phyloP scores from a whole-genome alignment of 768 basidiomycete species.

The Harrya chromipes region DNA sequence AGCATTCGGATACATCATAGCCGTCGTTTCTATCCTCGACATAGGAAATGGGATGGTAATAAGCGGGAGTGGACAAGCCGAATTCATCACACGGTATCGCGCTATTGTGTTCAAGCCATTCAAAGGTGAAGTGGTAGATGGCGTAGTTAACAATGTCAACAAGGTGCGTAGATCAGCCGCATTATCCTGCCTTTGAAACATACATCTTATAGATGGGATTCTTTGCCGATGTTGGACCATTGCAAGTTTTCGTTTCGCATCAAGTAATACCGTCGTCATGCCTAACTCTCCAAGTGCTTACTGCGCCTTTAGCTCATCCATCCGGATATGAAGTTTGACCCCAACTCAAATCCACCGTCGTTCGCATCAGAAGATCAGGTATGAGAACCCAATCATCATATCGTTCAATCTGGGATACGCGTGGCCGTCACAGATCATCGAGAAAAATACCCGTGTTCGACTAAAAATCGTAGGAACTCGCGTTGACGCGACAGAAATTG shows the following conservation, averaged over 20 bases:
- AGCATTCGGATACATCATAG: slow-evolving; percentile 91
- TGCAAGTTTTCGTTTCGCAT: slow-evolving; percentile 93
- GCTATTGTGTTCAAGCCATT: slow-evolving; percentile 99
- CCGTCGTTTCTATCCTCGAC: slow-evolving; percentile 85
- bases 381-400: background rate
- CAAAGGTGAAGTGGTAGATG: slow-evolving; percentile 98
- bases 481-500: slow-evolving; percentile 97
- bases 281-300: slow-evolving; percentile 2
- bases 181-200: background rate
- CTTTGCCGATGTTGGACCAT: slow-evolving; percentile 93
- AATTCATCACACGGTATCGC: slow-evolving; percentile 91
- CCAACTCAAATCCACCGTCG: slow-evolving; percentile 95
- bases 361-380: slow-evolving; percentile 91
- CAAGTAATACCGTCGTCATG: slow-evolving; percentile 55
- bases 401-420: background rate
- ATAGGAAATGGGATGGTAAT: slow-evolving; percentile 93
- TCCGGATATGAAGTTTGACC: slow-evolving; percentile 91
- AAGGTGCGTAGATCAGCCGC: slow-evolving; percentile 56
- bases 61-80: slow-evolving; percentile 89
- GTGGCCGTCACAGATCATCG: slow-evolving; percentile 61
- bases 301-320: slow-evolving; percentile 71
- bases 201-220: slow-evolving; percentile 81
- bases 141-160: slow-evolving; percentile 91
- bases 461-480: slow-evolving; percentile 98
- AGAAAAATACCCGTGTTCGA: slow-evolving; percentile 88